phyloP scores from a whole-genome alignment of 345 rosid species.

The Sisymbrium irio region DNA sequence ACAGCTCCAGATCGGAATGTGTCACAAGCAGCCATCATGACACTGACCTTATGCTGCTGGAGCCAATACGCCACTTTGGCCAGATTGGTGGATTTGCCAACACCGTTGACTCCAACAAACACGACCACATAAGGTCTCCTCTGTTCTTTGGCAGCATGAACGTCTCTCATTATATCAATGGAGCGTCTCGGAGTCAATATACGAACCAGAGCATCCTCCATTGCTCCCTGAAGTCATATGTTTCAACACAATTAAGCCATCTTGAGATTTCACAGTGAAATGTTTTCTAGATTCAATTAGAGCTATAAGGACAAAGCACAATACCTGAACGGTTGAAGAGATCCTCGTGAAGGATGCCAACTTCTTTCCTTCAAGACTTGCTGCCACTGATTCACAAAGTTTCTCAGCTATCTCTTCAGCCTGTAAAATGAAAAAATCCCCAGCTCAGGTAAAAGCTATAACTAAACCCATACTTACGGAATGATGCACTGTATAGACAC shows the following conservation, averaged over 20 bases:
- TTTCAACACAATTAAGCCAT: conserved; percentile 19
- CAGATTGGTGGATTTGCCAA: conserved; percentile 95
- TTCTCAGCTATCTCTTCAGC: conserved; percentile 99
- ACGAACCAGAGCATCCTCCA: conserved; percentile 96
- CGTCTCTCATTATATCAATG: conserved; percentile 91
- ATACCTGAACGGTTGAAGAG: conserved; percentile 92
- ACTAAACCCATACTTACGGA: neutral
- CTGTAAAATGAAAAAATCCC: conserved; percentile 33
- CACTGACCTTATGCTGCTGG: conserved; percentile 80
- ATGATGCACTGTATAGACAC: conserved; percentile 14
- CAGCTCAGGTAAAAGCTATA: neutral
- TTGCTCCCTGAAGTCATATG: conserved; percentile 63
- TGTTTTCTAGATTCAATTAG: neutral
- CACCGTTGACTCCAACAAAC: conserved; percentile 98
- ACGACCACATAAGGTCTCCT: conserved; percentile 91
- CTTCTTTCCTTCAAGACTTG: conserved; percentile 97
- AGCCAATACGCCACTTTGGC: conserved; percentile 99
- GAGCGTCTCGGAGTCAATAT: conserved; percentile 97
- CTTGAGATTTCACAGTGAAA: neutral
- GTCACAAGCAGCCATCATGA: conserved; percentile 99
- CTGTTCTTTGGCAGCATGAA: conserved; percentile 90
- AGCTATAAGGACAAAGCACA: conserved; percentile 19
- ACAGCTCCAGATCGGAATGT: conserved; percentile 99
- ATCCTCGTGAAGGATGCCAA: conserved; percentile 94
- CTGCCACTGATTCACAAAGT: conserved; percentile 96